Conservation (phyloP, 1,139 yeast species). For the Torulaspora pretoriensis region DNA sequence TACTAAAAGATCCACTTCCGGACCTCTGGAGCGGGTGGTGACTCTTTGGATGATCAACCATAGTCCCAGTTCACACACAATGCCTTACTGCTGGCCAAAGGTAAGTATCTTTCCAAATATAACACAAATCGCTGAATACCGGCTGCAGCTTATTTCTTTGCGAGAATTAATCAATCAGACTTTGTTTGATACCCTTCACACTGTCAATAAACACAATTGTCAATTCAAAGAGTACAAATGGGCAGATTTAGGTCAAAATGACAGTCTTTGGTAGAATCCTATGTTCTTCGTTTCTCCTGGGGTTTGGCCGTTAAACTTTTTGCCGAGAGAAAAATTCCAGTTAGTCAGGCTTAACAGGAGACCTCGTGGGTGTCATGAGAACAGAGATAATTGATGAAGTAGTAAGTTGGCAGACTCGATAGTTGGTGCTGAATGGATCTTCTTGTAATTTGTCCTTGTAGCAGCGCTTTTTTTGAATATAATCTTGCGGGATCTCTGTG, state of each 20-base stretch:
- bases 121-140: too few relatives aligned
- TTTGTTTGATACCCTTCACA: background rate
- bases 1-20: slow-evolving; percentile 14
- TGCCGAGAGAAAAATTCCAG: too few relatives aligned
- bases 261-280: background rate
- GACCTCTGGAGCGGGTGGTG: slow-evolving; percentile 7
- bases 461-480: background rate
- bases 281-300: background rate
- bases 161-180: background rate
- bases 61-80: slow-evolving; percentile 1
- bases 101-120: background rate
- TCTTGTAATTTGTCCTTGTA: background rate
- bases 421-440: too few relatives aligned
- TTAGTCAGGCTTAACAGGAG: too few relatives aligned
- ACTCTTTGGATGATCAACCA: slow-evolving; percentile 2
- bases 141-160: background rate
- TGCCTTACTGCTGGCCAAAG: background rate
- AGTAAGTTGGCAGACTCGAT: too few relatives aligned
- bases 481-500: background rate
- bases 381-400: too few relatives aligned
- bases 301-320: background rate
- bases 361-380: too few relatives aligned
- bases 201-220: background rate
- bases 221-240: background rate
- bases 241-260: background rate